Evolutionary conservation across 306 rosid genomes (phyloP).

Genomic region (Mimosa pudica): DNA sequence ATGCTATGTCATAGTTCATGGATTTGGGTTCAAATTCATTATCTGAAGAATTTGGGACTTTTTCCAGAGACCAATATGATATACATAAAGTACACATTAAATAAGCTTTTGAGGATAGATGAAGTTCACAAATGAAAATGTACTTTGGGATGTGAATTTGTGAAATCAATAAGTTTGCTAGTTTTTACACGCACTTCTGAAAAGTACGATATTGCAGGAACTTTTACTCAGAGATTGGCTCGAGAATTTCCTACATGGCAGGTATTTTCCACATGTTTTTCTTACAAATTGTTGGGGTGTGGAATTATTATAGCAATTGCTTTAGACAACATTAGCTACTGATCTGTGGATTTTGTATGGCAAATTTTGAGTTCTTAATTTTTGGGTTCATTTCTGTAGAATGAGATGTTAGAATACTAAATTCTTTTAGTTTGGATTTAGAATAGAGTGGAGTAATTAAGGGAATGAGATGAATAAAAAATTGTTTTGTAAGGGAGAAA

Average conservation of each 20-base stretch:
- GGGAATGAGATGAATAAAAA: background rate
- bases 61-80: background rate
- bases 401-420: slow-evolving; percentile 17
- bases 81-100: background rate
- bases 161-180: slow-evolving; percentile 21
- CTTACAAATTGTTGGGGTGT: slow-evolving; percentile 13
- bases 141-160: background rate
- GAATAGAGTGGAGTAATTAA: background rate
- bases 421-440: background rate
- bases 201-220: slow-evolving; percentile 58
- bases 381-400: background rate
- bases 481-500: background rate
- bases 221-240: slow-evolving; percentile 84
- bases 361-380: slow-evolving; percentile 14
- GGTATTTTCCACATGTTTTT: slow-evolving; percentile 56
- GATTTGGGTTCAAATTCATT: background rate
- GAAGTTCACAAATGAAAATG: background rate
- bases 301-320: slow-evolving; percentile 11
- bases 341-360: slow-evolving; percentile 6
- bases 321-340: slow-evolving; percentile 7
- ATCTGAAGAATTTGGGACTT: background rate
- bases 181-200: slow-evolving; percentile 26
- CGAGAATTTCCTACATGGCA: slow-evolving; percentile 91
- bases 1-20: background rate
- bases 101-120: background rate